phyloP scores from a whole-genome alignment of 2,329 filamentous ascomycete species.

The Fonsecaea multimorphosa region DNA sequence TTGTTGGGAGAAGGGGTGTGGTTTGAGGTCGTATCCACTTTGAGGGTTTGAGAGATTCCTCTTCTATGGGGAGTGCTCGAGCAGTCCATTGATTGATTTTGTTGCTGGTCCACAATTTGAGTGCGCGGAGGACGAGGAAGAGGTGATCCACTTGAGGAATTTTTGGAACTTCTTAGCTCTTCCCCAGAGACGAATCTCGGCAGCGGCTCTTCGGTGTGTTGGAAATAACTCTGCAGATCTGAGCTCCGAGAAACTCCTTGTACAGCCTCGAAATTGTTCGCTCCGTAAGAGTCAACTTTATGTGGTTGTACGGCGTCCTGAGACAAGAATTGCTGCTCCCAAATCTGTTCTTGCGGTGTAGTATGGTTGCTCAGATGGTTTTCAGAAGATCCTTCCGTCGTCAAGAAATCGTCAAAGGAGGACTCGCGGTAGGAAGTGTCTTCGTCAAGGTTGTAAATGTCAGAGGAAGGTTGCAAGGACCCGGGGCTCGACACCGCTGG shows the following conservation, averaged over 20 bases:
- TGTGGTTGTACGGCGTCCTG: conserved; percentile 28
- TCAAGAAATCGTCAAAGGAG: conserved; percentile 35
- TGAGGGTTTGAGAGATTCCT: conserved; percentile 22
- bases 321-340: conserved; percentile 33
- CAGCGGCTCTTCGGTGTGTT: conserved; percentile 8
- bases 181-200: conserved; percentile 26
- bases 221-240: conserved; percentile 21
- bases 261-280: conserved; percentile 8
- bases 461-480: conserved; percentile 4
- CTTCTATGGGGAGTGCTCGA: conserved; percentile 11
- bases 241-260: conserved; percentile 15
- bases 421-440: conserved; percentile 30
- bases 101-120: conserved; percentile 41
- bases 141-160: conserved; percentile 17
- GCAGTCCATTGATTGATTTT: conserved; percentile 17
- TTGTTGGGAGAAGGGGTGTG: conserved; percentile 23
- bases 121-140: conserved; percentile 41
- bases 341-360: conserved; percentile 37
- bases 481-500: conserved; percentile 20
- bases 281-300: conserved; percentile 23
- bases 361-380: conserved; percentile 37
- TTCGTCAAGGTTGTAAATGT: conserved; percentile 29
- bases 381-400: conserved; percentile 36
- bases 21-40: conserved; percentile 25
- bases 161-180: conserved; percentile 27